phyloP scores from a whole-genome alignment of 1,139 yeast species.

The Eremothecium gossypii region DNA sequence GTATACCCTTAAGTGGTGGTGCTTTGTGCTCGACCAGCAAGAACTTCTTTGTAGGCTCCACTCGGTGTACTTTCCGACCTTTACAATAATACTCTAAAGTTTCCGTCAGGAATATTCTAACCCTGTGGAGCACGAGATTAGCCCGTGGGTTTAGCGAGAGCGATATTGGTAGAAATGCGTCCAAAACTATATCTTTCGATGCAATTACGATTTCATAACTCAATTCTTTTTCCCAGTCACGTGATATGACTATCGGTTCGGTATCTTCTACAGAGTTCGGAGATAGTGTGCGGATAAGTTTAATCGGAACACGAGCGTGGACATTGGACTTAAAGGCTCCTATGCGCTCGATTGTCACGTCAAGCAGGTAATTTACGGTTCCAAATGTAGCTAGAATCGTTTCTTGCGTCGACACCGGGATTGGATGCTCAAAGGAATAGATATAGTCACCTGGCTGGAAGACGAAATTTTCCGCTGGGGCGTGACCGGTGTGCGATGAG shows the following conservation, averaged over 20 bases:
- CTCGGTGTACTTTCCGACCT: slow-evolving; percentile 76
- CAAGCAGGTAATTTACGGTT: slow-evolving; percentile 56
- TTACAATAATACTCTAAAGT: slow-evolving; percentile 83
- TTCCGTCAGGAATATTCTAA: slow-evolving; percentile 78
- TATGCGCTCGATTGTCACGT: slow-evolving; percentile 58
- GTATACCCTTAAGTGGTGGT: slow-evolving; percentile 28
- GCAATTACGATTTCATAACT: slow-evolving; percentile 85
- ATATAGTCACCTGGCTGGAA: slow-evolving; percentile 80
- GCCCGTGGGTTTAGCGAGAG: slow-evolving; percentile 80
- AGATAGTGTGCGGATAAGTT: slow-evolving; percentile 65
- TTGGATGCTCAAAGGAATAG: slow-evolving; percentile 83
- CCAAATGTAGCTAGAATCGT: slow-evolving; percentile 75
- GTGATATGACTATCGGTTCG: slow-evolving; percentile 83
- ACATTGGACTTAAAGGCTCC: slow-evolving; percentile 83
- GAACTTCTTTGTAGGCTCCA: slow-evolving; percentile 80
- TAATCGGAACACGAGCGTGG: slow-evolving; percentile 52
- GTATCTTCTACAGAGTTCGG: slow-evolving; percentile 76
- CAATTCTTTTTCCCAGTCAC: slow-evolving; percentile 91
- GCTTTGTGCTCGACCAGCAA: slow-evolving; percentile 75
- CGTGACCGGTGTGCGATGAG: not conserved
- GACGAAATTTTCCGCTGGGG: slow-evolving; percentile 30
- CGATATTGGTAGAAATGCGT: slow-evolving; percentile 75
- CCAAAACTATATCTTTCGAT: slow-evolving; percentile 76
- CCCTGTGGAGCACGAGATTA: slow-evolving; percentile 77
- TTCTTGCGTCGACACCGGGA: slow-evolving; percentile 79